Percentiles rank a stretch among this genome's conserved stretches.
These are phyloP conservation scores for Myriosclerotinia duriaeana DNA, from an alignment of 2,329 filamentous ascomycete species.

Conservation along the genomic window DNA sequence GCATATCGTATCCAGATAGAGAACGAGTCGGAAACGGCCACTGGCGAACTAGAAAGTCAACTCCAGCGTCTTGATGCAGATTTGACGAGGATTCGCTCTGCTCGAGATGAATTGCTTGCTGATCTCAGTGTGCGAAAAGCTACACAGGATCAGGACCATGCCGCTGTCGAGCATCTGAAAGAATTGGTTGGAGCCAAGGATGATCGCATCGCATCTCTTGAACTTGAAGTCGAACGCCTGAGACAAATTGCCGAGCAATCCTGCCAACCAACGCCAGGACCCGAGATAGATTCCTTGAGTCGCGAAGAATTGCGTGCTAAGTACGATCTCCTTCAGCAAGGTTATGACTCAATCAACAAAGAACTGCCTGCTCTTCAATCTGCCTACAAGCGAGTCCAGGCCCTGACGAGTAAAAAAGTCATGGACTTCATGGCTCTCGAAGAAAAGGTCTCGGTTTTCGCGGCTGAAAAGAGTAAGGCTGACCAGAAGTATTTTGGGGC, in stretches of 20 bases:
- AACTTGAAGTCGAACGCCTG: conserved; percentile 77
- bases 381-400: conserved; percentile 86
- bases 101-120: conserved; percentile 80
- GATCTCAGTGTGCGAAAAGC: conserved; percentile 79
- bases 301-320: conserved; percentile 71
- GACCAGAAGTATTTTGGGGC: conserved; percentile 98
- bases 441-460: conserved; percentile 71
- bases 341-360: conserved; percentile 80
- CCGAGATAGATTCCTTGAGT: conserved; percentile 57
- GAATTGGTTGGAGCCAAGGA: conserved; percentile 79
- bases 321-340: conserved; percentile 71
- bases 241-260: conserved; percentile 53
- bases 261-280: conserved; percentile 44
- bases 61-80: conserved; percentile 80
- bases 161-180: conserved; percentile 69
- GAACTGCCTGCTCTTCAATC: conserved; percentile 87
- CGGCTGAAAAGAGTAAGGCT: conserved; percentile 89
- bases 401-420: conserved; percentile 81
- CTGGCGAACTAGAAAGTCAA: conserved; percentile 78
- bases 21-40: conserved; percentile 69
- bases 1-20: conserved; percentile 79
- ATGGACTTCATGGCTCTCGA: conserved; percentile 73
- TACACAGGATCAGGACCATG: conserved; percentile 72
- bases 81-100: conserved; percentile 78
- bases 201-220: conserved; percentile 75